Percentiles rank a stretch among this genome's conserved stretches.
These are phyloP conservation scores for Pulveroboletus sp. DNA, from an alignment of 768 basidiomycete species.

Conservation along the genomic window DNA sequence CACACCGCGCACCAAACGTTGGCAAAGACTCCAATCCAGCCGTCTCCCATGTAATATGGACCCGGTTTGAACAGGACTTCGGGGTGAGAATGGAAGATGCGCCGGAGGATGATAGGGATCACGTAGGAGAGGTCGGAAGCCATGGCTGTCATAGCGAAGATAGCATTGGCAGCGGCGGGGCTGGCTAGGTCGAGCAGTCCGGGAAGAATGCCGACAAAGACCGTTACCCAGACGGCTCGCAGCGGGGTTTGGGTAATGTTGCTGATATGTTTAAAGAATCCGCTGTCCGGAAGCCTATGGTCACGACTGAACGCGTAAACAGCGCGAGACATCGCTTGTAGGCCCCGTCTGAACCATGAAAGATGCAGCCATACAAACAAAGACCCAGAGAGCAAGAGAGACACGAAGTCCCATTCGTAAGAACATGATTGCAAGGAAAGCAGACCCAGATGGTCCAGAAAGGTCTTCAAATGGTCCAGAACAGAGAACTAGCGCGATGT, in stretches of 20 bases:
- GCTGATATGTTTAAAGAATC: slow-evolving; percentile 50
- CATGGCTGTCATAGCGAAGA: slow-evolving; percentile 55
- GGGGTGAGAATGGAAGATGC: slow-evolving; percentile 48
- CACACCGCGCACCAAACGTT: slow-evolving; percentile 45
- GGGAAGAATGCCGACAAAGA: slow-evolving; percentile 40
- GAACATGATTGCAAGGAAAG: slow-evolving; percentile 55
- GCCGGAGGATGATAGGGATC: slow-evolving; percentile 51
- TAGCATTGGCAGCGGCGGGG: slow-evolving; percentile 48
- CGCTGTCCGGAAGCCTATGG: slow-evolving; percentile 50
- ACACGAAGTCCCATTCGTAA: slow-evolving; percentile 47
- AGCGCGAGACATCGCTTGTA: slow-evolving; percentile 55
- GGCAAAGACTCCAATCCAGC: slow-evolving; percentile 39
- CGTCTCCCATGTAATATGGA: slow-evolving; percentile 57
- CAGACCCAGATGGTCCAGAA: slow-evolving; percentile 49
- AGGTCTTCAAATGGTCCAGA: slow-evolving; percentile 45
- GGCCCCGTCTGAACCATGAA: slow-evolving; percentile 46
- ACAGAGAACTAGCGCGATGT: slow-evolving; percentile 58
- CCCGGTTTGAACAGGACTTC: slow-evolving; percentile 58
- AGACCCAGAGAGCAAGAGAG: slow-evolving; percentile 51
- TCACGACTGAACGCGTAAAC: slow-evolving; percentile 59
- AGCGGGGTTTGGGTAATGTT: slow-evolving; percentile 49
- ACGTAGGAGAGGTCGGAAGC: slow-evolving; percentile 51
- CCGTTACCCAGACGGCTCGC: slow-evolving; percentile 50
- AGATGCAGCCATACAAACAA: slow-evolving; percentile 61
- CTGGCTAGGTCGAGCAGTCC: slow-evolving; percentile 49